These are phyloP conservation scores for Aspergillus chevalieri DNA, from an alignment of 2,329 filamentous ascomycete genomes.

Conservation along the genomic window DNA sequence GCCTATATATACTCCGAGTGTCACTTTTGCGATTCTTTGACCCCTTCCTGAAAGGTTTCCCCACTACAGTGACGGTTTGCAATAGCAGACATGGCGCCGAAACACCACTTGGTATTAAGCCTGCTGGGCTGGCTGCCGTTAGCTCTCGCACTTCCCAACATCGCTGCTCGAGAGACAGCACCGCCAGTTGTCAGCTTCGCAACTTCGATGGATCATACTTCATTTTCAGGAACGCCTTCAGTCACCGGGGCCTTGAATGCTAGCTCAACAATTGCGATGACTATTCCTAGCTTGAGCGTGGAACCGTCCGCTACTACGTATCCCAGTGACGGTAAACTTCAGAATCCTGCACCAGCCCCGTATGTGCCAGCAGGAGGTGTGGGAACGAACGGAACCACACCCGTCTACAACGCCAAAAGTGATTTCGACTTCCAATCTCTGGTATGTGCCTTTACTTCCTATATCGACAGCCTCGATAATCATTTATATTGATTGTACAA, in stretches of 20 bases:
- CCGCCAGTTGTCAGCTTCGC: constrained; percentile 43
- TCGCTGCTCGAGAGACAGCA: constrained; percentile 6
- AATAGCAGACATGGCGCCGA: constrained; percentile 9
- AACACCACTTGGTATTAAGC: constrained; percentile 8
- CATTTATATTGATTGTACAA: neutral
- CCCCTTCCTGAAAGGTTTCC: neutral
- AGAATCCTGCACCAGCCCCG: constrained; percentile 62
- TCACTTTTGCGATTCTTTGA: neutral
- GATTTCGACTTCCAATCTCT: constrained; percentile 81
- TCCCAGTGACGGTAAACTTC: constrained; percentile 63
- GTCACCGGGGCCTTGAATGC: constrained; percentile 62
- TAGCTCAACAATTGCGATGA: constrained; percentile 44
- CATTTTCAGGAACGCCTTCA: constrained; percentile 60
- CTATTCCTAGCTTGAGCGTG: constrained; percentile 52
- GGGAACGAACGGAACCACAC: constrained; percentile 69
- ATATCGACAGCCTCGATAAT: neutral
- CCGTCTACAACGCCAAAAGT: constrained; percentile 69
- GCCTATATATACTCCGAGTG: neutral
- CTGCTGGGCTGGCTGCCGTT: constrained; percentile 14
- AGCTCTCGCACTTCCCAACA: constrained; percentile 11
- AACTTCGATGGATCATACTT: constrained; percentile 59
- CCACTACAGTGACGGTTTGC: neutral
- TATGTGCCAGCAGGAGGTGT: constrained; percentile 67
- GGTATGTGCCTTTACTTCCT: constrained; percentile 17
- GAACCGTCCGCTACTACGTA: constrained; percentile 62